A percentile compares a stretch with the other conserved stretches of the same genome.
These are phyloP conservation scores for Populus davidiana DNA, from an alignment of 345 rosid species.

Conservation along the genomic window DNA sequence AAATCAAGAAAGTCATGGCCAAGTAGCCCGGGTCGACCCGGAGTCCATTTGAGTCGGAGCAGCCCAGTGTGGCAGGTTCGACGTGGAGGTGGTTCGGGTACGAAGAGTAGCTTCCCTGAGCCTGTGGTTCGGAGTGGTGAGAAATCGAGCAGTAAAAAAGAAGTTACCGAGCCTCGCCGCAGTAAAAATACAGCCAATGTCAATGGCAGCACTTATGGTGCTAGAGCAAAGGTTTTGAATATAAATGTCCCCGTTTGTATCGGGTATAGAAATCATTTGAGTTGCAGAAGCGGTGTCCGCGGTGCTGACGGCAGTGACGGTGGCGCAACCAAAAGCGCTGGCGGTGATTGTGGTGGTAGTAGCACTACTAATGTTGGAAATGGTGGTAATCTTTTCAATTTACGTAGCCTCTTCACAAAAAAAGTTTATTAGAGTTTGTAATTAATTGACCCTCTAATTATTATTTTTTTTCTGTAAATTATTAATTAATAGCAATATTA, in stretches of 20 bases:
- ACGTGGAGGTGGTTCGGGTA: constrained; percentile 25
- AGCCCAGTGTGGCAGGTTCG: constrained; percentile 78
- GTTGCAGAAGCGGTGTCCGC: constrained; percentile 43
- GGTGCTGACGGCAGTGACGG: background rate
- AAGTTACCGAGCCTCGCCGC: constrained; percentile 21
- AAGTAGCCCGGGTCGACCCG: constrained; percentile 58
- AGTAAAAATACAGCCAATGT: constrained; percentile 10
- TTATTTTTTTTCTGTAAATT: background rate
- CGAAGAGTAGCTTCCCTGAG: constrained; percentile 14
- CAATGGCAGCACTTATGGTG: background rate
- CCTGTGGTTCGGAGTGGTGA: constrained; percentile 20
- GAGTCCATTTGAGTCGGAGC: constrained; percentile 64
- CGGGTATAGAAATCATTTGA: constrained; percentile 62
- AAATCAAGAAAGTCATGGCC: constrained; percentile 62
- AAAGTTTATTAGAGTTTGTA: constrained; percentile 47
- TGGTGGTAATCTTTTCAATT: constrained; percentile 42
- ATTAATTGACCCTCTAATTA: background rate
- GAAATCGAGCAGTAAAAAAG: constrained; percentile 22
- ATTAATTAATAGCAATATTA: background rate
- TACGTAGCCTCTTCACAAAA: constrained; percentile 67
- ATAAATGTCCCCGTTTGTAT: constrained; percentile 58
- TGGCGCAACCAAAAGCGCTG: background rate
- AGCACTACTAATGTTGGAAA: background rate
- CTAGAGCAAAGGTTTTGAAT: constrained; percentile 38
- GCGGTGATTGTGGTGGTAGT: background rate